Percentiles rank a stretch among this genome's conserved stretches.
Conservation (phyloP, 352 stramenopile species). For the Globisporangium mamillatum region DNA sequence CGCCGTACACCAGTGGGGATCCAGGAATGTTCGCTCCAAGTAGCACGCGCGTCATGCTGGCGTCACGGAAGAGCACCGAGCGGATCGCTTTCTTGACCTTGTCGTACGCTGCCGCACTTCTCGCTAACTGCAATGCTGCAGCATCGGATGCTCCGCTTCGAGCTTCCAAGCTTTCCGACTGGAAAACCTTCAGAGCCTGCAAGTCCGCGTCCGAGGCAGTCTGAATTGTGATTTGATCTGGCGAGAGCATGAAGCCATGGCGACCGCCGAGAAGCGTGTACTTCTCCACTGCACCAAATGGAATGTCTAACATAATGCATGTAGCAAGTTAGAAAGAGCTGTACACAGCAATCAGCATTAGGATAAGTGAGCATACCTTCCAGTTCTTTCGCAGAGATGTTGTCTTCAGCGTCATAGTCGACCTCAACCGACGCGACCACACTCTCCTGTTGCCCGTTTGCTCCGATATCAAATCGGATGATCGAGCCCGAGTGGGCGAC, state of each 20-base stretch:
- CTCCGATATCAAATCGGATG: conserved; percentile 18
- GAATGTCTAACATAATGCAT: conserved; percentile 32
- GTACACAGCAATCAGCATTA: neutral
- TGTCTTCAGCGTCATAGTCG: conserved; percentile 43
- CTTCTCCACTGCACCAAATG: conserved; percentile 51
- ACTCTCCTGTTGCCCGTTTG: conserved; percentile 11
- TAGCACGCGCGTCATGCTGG: conserved; percentile 50
- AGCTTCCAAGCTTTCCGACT: conserved; percentile 6
- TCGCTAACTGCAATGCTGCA: conserved; percentile 38
- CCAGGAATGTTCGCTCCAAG: conserved; percentile 56
- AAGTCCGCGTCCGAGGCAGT: conserved; percentile 24
- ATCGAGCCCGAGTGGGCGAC: conserved; percentile 37
- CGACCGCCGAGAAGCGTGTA: conserved; percentile 49
- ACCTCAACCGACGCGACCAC: conserved; percentile 36
- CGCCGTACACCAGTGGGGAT: conserved; percentile 67
- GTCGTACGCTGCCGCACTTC: conserved; percentile 41
- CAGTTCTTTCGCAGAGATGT: conserved; percentile 36
- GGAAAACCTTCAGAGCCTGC: conserved; percentile 24
- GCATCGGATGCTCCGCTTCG: conserved; percentile 20
- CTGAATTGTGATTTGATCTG: conserved; percentile 31
- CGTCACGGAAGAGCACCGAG: conserved; percentile 47
- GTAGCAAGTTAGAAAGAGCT: conserved; percentile 1
- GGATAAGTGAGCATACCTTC: conserved; percentile 30
- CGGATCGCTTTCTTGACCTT: conserved; percentile 42
- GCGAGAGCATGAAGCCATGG: conserved; percentile 28